phyloP scores from a whole-genome alignment of 129 eudicot genomes.

The Arctium minus region DNA sequence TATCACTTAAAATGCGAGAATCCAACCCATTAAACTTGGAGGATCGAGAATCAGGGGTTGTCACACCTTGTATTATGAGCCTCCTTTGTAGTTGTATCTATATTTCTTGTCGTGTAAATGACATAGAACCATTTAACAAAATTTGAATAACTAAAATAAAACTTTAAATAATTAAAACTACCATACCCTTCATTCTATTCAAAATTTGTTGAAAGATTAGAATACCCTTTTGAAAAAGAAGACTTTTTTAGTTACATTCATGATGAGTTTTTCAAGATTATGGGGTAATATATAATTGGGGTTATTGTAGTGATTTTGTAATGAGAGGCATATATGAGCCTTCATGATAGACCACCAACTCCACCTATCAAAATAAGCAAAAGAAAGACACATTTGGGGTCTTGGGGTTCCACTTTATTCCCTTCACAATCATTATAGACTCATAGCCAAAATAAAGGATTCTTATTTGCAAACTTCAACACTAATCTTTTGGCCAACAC shows the following conservation, averaged over 20 bases:
- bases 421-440: slow-evolving; percentile 15
- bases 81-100: background rate
- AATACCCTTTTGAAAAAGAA: slow-evolving; percentile 1
- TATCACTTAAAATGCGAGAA: background rate
- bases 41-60: background rate
- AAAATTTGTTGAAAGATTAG: background rate
- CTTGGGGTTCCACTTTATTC: slow-evolving; percentile 21
- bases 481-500: background rate
- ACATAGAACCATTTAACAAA: background rate
- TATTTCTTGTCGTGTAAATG: background rate
- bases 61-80: background rate
- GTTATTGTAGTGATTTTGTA: slow-evolving; percentile 22
- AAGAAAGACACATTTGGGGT: slow-evolving; percentile 19
- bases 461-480: background rate
- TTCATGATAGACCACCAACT: slow-evolving; percentile 23
- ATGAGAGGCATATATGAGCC: slow-evolving; percentile 25
- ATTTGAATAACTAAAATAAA: background rate
- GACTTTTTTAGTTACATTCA: slow-evolving; percentile 15
- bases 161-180: background rate
- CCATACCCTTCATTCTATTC: background rate
- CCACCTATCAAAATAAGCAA: slow-evolving; percentile 25
- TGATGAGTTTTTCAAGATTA: slow-evolving; percentile 22
- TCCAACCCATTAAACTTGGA: background rate
- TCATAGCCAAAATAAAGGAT: background rate
- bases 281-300: slow-evolving; percentile 6